Base-by-base conservation (phyloP, 352 stramenopile genomes). In the Globisporangium emineosum region DNA sequence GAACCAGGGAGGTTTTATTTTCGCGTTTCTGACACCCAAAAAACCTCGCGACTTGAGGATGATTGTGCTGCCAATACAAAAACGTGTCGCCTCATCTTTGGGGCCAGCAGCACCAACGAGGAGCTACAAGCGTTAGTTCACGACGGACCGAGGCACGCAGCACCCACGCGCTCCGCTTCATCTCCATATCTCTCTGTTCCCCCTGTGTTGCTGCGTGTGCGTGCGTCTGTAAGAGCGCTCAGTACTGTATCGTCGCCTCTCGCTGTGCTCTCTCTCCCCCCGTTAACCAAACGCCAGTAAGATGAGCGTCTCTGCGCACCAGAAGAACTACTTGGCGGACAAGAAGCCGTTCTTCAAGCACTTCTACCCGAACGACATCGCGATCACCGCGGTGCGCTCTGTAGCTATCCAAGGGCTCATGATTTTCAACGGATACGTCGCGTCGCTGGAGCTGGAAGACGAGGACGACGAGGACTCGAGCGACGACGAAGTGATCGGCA, bases 341-440 rank as follows among this genome's bases (percentile, higher is more conserved):
- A 90, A 94, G 72, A 94, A 94, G 70, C 81, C 86, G 51, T 94
- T 83, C 64, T 89, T 89, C 60, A 88, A 91, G 67, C 86, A 94
- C 65, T 91, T 94, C 59, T 83, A 91, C 68, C 72, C 79, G 29
- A 76, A 75, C 42, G 76, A 89, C 69, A 68, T 92, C 30, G 76
- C 84, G 29, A 81, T 94, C 59, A 77, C 84, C 52, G 81, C 81
- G 15, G 67, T 86, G 57, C 78, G 85, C 23, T 86, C 79, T 8
- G 72, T 77, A 6, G 72, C 78, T 59, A 85, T 89, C 55, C 86
- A 93, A 62, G 83, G 86, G 0, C 67, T 91, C 6, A 79, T 91
- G 71, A 64, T 94, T 32, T 79, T 91, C 52, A 94, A 94, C 59
- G 73, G 70, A 52, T 94, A 89, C 65, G 73, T 94, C 63, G 82